These are phyloP conservation scores for Spathaspora girioi DNA, from an alignment of 805 yeast species.

Conservation along the genomic window DNA sequence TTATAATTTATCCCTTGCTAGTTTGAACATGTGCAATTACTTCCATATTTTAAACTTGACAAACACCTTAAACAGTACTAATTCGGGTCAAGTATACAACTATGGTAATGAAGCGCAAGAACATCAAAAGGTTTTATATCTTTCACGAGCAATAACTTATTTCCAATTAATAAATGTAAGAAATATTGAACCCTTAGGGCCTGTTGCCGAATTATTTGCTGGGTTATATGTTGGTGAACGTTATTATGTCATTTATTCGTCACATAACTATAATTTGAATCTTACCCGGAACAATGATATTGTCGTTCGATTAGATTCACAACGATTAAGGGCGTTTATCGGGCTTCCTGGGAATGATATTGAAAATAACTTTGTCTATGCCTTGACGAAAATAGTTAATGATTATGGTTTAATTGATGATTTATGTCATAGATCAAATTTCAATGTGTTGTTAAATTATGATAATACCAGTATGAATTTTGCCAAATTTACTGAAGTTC, in stretches of 20 bases:
- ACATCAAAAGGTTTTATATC: constrained; percentile 27
- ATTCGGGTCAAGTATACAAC: background rate
- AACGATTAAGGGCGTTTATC: constrained; percentile 1
- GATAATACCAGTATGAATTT: background rate
- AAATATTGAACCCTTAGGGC: constrained; percentile 16
- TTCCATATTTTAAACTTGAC: constrained; percentile 26
- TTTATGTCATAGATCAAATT: constrained; percentile 7
- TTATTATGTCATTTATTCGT: constrained; percentile 15
- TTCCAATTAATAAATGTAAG: constrained; percentile 28
- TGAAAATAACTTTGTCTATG: constrained; percentile 3
- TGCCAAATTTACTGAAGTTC: constrained; percentile 1
- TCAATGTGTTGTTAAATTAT: constrained; percentile 7
- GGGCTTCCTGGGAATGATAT: constrained; percentile 4
- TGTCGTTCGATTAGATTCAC: constrained; percentile 5
- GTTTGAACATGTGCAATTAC: constrained; percentile 27
- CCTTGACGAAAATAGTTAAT: constrained; percentile 2
- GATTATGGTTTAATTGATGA: constrained; percentile 3
- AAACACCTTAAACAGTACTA: constrained; percentile 17
- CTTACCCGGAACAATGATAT: constrained; percentile 10
- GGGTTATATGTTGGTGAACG: constrained; percentile 26
- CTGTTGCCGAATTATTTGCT: constrained; percentile 30
- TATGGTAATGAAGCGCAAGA: constrained; percentile 19
- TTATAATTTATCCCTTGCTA: constrained; percentile 26
- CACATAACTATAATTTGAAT: constrained; percentile 11
- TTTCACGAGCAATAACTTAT: constrained; percentile 26